Percentiles rank a stretch among this genome's conserved stretches.
Evolutionary conservation across 371 early-diverging fungal genomes (phyloP).

Genomic region (Mortierella polycephala): DNA sequence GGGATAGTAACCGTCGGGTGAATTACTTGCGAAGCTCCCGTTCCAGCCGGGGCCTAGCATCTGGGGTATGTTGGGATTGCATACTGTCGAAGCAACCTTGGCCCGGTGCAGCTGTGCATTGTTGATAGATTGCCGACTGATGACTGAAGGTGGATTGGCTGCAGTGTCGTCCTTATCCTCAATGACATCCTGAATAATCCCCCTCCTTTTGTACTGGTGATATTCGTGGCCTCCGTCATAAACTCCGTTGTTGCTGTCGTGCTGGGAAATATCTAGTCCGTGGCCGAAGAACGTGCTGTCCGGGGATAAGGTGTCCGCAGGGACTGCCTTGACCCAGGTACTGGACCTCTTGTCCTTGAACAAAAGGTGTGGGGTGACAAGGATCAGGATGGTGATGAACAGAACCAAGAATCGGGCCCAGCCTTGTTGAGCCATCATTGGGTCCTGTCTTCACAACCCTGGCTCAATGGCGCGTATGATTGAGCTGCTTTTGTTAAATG

Average conservation of each 20-base stretch:
- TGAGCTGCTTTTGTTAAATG: neutral
- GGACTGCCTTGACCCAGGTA: neutral
- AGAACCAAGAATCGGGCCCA: conserved; percentile 21
- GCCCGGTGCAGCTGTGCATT: neutral
- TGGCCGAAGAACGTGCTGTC: neutral
- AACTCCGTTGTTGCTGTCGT: neutral
- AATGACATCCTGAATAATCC: conserved; percentile 13
- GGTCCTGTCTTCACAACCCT: conserved; percentile 12
- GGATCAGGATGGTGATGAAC: conserved; percentile 15
- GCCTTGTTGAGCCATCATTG: conserved; percentile 25
- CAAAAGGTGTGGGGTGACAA: neutral
- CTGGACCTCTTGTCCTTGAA: neutral
- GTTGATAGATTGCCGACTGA: conserved; percentile 7
- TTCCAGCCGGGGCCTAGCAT: conserved; percentile 34
- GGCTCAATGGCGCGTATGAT: neutral
- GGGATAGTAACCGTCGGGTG: conserved; percentile 37
- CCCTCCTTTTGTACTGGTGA: conserved; percentile 1
- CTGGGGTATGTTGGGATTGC: conserved; percentile 22
- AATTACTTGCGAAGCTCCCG: conserved; percentile 45
- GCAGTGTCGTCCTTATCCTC: neutral
- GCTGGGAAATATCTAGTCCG: no score
- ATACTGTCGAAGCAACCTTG: conserved; percentile 19
- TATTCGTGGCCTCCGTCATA: no score
- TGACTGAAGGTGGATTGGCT: neutral
- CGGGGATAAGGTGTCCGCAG: neutral